Conservation (phyloP, 805 yeast genomes). For the Starmerella bacillaris region DNA sequence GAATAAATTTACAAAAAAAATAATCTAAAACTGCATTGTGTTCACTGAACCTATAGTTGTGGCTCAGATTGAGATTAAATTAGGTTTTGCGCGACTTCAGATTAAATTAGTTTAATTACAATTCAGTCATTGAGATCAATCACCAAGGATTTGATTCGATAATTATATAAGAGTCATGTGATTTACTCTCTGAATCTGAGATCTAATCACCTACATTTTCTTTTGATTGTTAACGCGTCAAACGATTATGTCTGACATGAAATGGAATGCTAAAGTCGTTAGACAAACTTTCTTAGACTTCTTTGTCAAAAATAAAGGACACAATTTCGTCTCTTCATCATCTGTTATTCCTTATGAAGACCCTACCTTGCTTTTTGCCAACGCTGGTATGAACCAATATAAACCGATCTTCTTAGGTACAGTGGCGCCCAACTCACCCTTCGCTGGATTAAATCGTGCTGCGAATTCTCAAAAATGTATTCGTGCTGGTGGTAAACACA, state of each 20-base stretch:
- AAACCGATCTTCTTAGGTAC: constrained; percentile 95
- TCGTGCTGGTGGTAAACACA: constrained; percentile 98
- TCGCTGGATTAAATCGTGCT: constrained; percentile 70
- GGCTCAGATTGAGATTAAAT: too few species aligned
- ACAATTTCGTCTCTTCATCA: constrained; percentile 76
- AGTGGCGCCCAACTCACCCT: constrained; percentile 84
- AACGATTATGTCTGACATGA: constrained; percentile 2
- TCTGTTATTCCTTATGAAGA: constrained; percentile 96
- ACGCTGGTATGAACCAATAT: constrained; percentile 99
- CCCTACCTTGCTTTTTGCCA: constrained; percentile 88
- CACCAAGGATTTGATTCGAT: too few species aligned
- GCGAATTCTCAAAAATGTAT: constrained; percentile 95
- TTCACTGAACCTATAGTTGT: too few species aligned
- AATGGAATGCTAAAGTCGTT: constrained; percentile 29
- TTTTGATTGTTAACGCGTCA: too few species aligned
- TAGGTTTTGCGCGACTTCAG: too few species aligned
- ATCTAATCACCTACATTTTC: too few species aligned
- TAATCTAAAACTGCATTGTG: too few species aligned
- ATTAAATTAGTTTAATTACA: too few species aligned
- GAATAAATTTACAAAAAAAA: too few species aligned
- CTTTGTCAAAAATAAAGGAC: constrained; percentile 45
- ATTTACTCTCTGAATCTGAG: too few species aligned
- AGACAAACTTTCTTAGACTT: constrained; percentile 74
- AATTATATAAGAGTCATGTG: too few species aligned
- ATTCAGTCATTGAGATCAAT: too few species aligned